A percentile compares a stretch with the other conserved stretches of the same genome.
These are phyloP conservation scores for Pseudoneurospora amorphoporcata DNA, from an alignment of 495 filamentous ascomycete species.

Conservation along the genomic window DNA sequence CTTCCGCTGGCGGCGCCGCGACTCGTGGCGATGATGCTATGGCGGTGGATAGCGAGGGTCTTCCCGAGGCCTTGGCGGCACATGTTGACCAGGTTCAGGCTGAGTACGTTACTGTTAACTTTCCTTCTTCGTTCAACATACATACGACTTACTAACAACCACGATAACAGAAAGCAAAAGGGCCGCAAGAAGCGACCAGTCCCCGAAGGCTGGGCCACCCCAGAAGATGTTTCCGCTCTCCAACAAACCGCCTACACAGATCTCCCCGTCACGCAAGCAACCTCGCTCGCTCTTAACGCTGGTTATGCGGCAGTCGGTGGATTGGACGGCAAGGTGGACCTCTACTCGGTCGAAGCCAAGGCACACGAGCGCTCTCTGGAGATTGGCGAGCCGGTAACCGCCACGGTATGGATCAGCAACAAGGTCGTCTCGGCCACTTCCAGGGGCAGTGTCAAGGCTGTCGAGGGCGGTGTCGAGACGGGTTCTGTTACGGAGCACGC, in stretches of 20 bases:
- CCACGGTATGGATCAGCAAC: constrained; percentile 65
- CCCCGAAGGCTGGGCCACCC: constrained; percentile 74
- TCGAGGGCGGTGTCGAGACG: constrained; percentile 54
- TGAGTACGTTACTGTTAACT: constrained; percentile 41
- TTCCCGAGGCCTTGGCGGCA: constrained; percentile 61
- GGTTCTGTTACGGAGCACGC: constrained; percentile 66
- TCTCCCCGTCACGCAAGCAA: constrained; percentile 50
- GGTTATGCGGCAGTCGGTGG: constrained; percentile 73
- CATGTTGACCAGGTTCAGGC: constrained; percentile 71
- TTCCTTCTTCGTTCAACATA: too few species aligned
- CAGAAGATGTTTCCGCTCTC: constrained; percentile 61
- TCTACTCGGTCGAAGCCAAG: constrained; percentile 69
- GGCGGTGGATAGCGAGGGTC: constrained; percentile 68
- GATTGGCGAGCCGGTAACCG: constrained; percentile 60
- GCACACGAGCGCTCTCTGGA: constrained; percentile 57
- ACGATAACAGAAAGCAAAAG: constrained; percentile 57
- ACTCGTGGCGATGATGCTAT: constrained; percentile 62
- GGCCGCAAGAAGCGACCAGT: constrained; percentile 78
- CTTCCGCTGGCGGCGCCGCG: constrained; percentile 36
- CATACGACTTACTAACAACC: constrained; percentile 6
- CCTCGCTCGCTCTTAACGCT: constrained; percentile 57
- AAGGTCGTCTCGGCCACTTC: constrained; percentile 61
- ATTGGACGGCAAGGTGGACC: constrained; percentile 59
- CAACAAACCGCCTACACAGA: constrained; percentile 51
- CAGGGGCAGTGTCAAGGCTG: constrained; percentile 70